A percentile compares a stretch with the other conserved stretches of the same genome.
Evolutionary conservation across 2,329 filamentous ascomycete genomes (phyloP).

Genomic region (Bipolaris zeicola): DNA sequence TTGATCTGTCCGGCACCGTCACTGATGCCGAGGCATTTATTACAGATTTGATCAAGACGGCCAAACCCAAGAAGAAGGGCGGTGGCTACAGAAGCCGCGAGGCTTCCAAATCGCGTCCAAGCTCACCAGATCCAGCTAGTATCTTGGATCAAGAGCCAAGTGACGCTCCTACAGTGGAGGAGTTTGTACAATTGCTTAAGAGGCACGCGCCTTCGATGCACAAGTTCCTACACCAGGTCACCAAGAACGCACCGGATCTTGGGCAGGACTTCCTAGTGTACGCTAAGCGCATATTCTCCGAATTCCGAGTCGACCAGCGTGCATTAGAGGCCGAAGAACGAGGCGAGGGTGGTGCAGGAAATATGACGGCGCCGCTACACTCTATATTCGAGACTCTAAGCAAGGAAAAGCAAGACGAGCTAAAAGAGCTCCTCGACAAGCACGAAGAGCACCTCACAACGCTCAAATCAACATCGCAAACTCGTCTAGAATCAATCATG

Average conservation of each 20-base stretch:
- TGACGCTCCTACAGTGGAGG: constrained; percentile 65
- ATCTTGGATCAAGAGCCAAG: constrained; percentile 27
- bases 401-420: constrained; percentile 49
- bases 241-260: constrained; percentile 70
- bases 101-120: constrained; percentile 26
- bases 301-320: constrained; percentile 56
- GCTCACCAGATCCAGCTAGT: constrained; percentile 33
- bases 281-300: constrained; percentile 61
- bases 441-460: constrained; percentile 64
- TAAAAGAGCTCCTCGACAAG: constrained; percentile 62
- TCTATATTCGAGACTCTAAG: constrained; percentile 56
- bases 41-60: constrained; percentile 69
- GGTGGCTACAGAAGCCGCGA: constrained; percentile 32
- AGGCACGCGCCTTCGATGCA: constrained; percentile 69
- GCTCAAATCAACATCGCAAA: constrained; percentile 27
- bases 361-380: constrained; percentile 51
- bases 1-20: constrained; percentile 73
- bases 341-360: constrained; percentile 47
- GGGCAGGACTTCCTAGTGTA: constrained; percentile 66
- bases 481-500: constrained; percentile 64
- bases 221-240: constrained; percentile 72
- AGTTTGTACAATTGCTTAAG: constrained; percentile 71
- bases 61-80: constrained; percentile 48
- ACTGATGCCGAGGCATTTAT: constrained; percentile 71
- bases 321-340: constrained; percentile 26